Evolutionary conservation across 441 rosid species (phyloP), one percentile per base, ranked within the genome.

Genomic region (Adansonia madagascariensis): DNA sequence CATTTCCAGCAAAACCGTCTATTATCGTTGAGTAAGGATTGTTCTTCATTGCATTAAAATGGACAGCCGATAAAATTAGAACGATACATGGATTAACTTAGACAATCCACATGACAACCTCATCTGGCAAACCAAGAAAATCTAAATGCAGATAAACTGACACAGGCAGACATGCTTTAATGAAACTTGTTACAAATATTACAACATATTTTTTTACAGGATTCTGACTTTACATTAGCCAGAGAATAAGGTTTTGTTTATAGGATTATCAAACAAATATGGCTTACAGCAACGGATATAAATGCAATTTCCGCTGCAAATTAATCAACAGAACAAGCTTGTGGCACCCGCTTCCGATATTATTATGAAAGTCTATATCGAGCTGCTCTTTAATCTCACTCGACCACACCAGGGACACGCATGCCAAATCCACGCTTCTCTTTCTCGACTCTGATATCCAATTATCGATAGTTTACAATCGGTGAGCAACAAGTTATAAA

Each of bases 371-470:
- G 35, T 27, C 35, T 47, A 41, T 12, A 68, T 2, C 17, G 39
- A 68, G 6, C 64, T 12, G n/a, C 44, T 31, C 73, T 41, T 17
- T 9, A 65, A 59, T 73, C 35, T 27, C 65, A 73, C 61, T 6
- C 50, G 15, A 71, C 67, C 72, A 27, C 61, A 43, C 61, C 67
- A 2, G 81, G 85, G 66, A 27, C 75, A 59, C 73, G 74, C 89
- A 86, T 86, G 71, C 87, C 87, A 11, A 86, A 81, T 52, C 89
- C 87, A 18, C 62, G 79, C 84, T 74, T 84, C 66, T 64, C 55
- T 73, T 81, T 82, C 82, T 79, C 83, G 1, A 86, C 84, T 53
- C 87, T 86, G 85, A 72, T 62, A 55, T 7, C 46, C 24, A 1
- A 47, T 22, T 15, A 3, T 12, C 73, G 4, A 69, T 27, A 7